Evolutionary conservation across 768 basidiomycete species (phyloP), one percentile per base, ranked within the genome.

Genomic region (Kwoniella sp.): DNA sequence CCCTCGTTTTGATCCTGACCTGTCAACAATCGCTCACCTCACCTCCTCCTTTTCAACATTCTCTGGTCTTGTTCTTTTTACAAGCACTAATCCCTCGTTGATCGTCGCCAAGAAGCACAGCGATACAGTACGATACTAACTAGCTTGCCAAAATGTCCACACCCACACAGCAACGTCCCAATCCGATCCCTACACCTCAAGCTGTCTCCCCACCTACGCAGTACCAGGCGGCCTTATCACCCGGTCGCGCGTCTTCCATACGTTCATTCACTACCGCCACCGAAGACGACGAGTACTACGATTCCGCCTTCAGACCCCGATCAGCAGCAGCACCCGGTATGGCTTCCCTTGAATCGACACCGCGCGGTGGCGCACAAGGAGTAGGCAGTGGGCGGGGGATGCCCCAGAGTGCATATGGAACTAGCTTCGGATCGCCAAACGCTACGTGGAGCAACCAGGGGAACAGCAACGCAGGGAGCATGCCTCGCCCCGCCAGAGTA

Each of bases 361-460:
- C 56, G 29, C 52, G 58, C 19, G 67, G 51, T 22, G 37, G 49
- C 29, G 40, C 40, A 10, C 40, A 44, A 44, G 37, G 50, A 0
- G 46, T 57, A 17, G 57, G 55, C 3, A 60, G 56, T 36, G 47
- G 47, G 25, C 61, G 70, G n/a, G 62, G 62, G 12, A 29, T 33
- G 19, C 69, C 70, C 21, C 61, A 63, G 4, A 70, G 63, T 24
- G 67, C 71, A 8, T 63, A 65, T 46, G 71, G 67, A 1, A 68
- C 69, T 30, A 60, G 53, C 21, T 71, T 70, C 46, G 71, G 70
- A 21, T 70, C 70, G 9, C 70, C 73, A 26, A 51, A 59, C 26
- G 59, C 66, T 19, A 72, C 55, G 36, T 51, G 48, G 58, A 50
- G 58, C 21, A n/a, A 49, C 19, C 47, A 27, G 17, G 33, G 47